Conservation (phyloP, 2,329 filamentous ascomycete genomes). For the Clarireedia paspali region DNA sequence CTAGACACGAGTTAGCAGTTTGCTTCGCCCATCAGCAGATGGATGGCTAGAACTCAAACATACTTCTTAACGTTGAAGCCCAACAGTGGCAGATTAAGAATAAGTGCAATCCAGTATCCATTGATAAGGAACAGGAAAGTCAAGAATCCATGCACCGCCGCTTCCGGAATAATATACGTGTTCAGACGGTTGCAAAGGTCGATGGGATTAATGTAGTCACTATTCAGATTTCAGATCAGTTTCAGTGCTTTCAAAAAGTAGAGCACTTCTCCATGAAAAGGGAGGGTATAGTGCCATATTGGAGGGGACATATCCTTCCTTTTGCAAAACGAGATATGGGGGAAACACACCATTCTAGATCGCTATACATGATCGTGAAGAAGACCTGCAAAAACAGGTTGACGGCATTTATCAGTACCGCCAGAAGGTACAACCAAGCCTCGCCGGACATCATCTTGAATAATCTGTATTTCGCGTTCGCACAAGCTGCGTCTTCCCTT, state of each 20-base stretch:
- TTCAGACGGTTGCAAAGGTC: constrained; percentile 99
- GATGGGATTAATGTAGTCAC: constrained; percentile 99
- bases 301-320: not conserved
- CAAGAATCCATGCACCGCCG: constrained; percentile 90
- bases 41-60: constrained; percentile 27
- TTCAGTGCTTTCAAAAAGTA: not conserved
- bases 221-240: constrained; percentile 32
- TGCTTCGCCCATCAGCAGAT: not conserved
- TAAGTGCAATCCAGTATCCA: constrained; percentile 91
- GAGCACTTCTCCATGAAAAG: not conserved
- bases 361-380: constrained; percentile 99
- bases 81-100: constrained; percentile 86
- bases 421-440: constrained; percentile 95
- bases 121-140: constrained; percentile 97
- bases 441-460: constrained; percentile 77
- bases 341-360: constrained; percentile 87
- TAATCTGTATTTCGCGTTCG: constrained; percentile 11
- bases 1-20: constrained; percentile 42
- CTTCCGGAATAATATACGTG: constrained; percentile 98
- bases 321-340: not conserved
- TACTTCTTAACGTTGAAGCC: constrained; percentile 98
- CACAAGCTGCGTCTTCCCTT: not conserved
- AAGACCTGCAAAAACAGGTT: constrained; percentile 99
- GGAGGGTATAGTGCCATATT: not conserved
- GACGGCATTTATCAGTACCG: constrained; percentile 99